Base-by-base conservation (phyloP, 345 rosid genomes). In the Eutrema japonicum region DNA sequence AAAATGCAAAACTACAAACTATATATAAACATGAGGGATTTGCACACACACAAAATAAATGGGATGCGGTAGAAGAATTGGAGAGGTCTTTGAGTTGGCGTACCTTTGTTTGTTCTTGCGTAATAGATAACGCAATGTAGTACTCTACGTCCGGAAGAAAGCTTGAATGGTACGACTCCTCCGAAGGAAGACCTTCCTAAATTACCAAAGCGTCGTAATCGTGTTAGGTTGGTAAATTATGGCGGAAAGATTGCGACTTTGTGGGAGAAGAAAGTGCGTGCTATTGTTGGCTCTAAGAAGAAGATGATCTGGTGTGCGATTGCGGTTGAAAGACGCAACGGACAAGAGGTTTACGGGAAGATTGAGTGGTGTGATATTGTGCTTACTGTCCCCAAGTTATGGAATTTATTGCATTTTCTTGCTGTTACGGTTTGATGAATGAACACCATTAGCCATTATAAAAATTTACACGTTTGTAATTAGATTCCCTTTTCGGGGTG, bases 291-390 rank as follows among this genome's bases (percentile, higher is more conserved):
- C 16, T 65, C 46, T 11, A 14, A 29, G 48, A 10, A 10, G 50
- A 40, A 78, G 78, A 86, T 80, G 79, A 65, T 91, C 48, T 86
- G 86, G 84, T 86, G 97, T 36, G 91, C 88, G 74, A 91, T 91
- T 56, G 78, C 57, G 52, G 81, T 87, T 56, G 80, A 76, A 80
- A 80, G 74, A 61, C 81, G 72, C 11, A 71, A 61, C 47, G 64
- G 30, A 13, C 82, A 82, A 47, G 89, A 79, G 57, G 36, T 87
- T 60, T 77, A 80, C 81, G 93, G 97, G 26, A 79, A 69, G 35
- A 66, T 84, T 70, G 53, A 53, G 48, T 91, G 97, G 96, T 83
- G 77, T 12, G 81, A 81, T 75, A 71, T 55, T 75, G 79, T 87
- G 76, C 81, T 82, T 48, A 63, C 29, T 2, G 83, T 82, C 38